Percentiles rank a stretch among this genome's conserved stretches.
These are phyloP conservation scores for Neurospora terricola DNA, from an alignment of 495 filamentous ascomycete genomes.

Conservation along the genomic window DNA sequence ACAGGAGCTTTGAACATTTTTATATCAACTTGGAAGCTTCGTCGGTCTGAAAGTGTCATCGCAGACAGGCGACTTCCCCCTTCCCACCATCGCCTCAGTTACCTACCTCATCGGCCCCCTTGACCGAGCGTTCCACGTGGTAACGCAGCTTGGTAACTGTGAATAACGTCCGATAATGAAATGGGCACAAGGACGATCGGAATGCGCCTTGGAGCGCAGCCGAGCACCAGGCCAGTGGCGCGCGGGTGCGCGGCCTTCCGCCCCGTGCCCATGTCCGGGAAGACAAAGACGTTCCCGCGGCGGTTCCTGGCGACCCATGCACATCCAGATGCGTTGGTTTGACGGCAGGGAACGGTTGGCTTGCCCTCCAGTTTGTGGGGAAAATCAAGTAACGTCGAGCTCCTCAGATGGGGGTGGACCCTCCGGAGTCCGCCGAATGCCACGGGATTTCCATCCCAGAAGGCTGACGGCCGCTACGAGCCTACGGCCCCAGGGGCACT, in stretches of 20 bases:
- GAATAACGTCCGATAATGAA: background rate
- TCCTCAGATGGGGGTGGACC: background rate
- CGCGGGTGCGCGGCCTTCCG: background rate
- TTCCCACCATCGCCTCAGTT: background rate
- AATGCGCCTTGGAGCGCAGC: background rate
- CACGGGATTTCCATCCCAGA: background rate
- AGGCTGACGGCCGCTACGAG: background rate
- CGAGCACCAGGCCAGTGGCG: background rate
- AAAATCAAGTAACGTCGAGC: background rate
- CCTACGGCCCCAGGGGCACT: background rate
- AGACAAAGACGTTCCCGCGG: background rate
- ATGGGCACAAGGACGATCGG: background rate
- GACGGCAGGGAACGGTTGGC: background rate
- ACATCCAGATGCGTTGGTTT: background rate
- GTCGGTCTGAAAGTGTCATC: background rate
- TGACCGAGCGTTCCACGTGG: background rate
- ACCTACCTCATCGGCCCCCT: background rate
- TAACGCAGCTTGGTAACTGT: background rate
- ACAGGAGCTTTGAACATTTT: background rate
- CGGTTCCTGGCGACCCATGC: background rate
- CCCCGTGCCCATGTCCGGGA: background rate
- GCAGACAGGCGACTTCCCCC: background rate
- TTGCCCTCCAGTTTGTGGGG: background rate
- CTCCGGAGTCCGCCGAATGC: background rate
- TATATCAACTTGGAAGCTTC: background rate